Evolutionary conservation across 2,329 filamentous ascomycete species (phyloP), one percentile per base, ranked within the genome.

Genomic region (Clarireedia homoeocarpa): DNA sequence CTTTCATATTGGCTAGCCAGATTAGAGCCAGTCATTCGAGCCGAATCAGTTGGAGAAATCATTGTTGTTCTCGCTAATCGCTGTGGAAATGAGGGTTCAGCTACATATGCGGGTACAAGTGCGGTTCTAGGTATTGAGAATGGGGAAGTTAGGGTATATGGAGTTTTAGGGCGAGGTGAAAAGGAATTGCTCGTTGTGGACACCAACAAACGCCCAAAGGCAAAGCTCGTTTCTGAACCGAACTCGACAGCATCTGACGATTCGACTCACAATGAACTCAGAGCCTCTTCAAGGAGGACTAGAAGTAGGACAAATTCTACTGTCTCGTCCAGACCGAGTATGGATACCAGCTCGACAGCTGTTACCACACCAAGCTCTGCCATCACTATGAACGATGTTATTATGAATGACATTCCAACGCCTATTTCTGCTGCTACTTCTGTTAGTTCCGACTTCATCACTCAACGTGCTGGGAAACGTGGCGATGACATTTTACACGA

Each of bases 1-100:
- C 67, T 92, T 7, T 79, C 81, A 0, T 92, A 92, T 64, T 92
- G 88, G 89, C 74, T 89, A 0, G 78, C 81, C 17, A 78, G 89
- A 0, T 75, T 92, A 4, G 83, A 86, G 55, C 88, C 88, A 0
- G 54, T 86, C 0, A 81, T 85, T 30, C 73, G 77, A 9, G 66
- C 71, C 0, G 75, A 82, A 2, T 71, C 59, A 0, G 64, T 74
- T 0, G 77, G 81, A 0, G 85, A 89, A 56, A 77, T 86, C 17
- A 81, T 88, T 39, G 75, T 91, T 0, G 76, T 91, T 0, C 78
- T 91, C 60, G 83, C 82, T 46, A 92, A 94, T 66, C 77, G 88
- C 3, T 80, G 78, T 30, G 89, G 88, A 0, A 75, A 73, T 1
- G 89, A 92, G 62, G 80, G 75, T 5, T 77, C 83, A 0, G 83